These are phyloP conservation scores for Dendrobium officinale DNA, from an alignment of 106 monocot species.

Conservation along the genomic window DNA sequence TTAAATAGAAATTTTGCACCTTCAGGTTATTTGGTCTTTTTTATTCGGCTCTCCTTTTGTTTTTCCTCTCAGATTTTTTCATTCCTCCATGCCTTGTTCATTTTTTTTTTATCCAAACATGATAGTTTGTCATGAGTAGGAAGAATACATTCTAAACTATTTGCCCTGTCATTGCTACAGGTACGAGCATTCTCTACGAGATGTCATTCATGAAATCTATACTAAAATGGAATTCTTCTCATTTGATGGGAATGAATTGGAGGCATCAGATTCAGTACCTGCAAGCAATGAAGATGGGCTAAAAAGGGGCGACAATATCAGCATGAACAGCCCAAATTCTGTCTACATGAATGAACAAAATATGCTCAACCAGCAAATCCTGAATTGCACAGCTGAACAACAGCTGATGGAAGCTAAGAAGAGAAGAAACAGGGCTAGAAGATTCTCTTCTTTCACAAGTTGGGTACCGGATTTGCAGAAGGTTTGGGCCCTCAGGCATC, in stretches of 20 bases:
- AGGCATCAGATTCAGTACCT: constrained; percentile 30
- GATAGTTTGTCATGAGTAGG: neutral
- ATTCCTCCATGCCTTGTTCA: neutral
- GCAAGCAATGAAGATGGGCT: constrained; percentile 39
- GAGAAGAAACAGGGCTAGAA: constrained; percentile 57
- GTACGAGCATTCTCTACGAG: constrained; percentile 45
- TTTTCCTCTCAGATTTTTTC: no score
- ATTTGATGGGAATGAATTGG: constrained; percentile 45
- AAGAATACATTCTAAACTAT: neutral
- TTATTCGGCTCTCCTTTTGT: neutral
- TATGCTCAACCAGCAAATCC: neutral
- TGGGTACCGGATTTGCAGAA: constrained; percentile 68
- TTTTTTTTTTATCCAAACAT: neutral
- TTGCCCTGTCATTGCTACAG: constrained; percentile 23
- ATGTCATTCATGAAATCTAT: constrained; percentile 62
- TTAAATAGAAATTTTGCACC: no score
- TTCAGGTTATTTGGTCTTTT: neutral
- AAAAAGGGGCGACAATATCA: constrained; percentile 11
- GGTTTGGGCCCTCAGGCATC: constrained; percentile 70
- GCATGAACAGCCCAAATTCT: neutral
- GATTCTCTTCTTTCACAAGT: constrained; percentile 63
- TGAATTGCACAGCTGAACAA: constrained; percentile 12
- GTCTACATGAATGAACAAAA: neutral
- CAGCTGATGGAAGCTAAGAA: constrained; percentile 45
- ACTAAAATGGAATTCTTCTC: constrained; percentile 71